Conservation (phyloP, 208 protist genomes). For the Hexamita inflata region DNA sequence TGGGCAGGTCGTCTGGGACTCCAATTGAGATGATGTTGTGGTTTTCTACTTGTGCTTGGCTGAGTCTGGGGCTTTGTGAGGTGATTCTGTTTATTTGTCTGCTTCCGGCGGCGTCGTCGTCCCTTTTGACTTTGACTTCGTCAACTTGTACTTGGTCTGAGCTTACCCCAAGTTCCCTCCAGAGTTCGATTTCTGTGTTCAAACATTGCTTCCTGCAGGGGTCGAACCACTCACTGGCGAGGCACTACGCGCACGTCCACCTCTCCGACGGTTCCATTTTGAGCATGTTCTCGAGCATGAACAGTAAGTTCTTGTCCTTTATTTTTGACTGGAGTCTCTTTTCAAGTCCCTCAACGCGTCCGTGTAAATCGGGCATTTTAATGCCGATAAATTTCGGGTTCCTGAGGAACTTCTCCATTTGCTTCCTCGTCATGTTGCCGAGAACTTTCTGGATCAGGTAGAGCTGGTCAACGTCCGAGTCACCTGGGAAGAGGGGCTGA, state of each 20-base stretch:
- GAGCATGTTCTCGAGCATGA: conserved; percentile 6
- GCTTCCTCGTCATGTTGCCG: conserved; percentile 3
- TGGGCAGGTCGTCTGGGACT: too few species aligned
- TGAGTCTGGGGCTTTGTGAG: too few species aligned
- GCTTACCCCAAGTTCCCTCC: too few species aligned
- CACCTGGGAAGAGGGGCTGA: conserved; percentile 45
- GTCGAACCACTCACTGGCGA: neutral
- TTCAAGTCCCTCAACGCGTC: conserved; percentile 3
- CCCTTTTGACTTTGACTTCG: too few species aligned
- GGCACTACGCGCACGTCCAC: neutral
- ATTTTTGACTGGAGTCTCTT: neutral
- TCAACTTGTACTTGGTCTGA: too few species aligned
- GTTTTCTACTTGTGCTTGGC: too few species aligned
- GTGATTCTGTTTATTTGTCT: too few species aligned
- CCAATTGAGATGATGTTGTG: too few species aligned
- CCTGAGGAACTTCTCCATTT: conserved; percentile 29
- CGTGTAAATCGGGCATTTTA: neutral
- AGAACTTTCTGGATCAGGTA: conserved; percentile 20
- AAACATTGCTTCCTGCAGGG: too few species aligned
- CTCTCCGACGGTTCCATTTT: conserved; percentile 13
- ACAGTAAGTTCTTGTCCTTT: conserved; percentile 15
- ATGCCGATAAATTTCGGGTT: conserved; percentile 26
- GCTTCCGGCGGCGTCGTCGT: too few species aligned
- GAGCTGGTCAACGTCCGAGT: conserved; percentile 47
- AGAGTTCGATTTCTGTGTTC: too few species aligned